Conservation (phyloP, 2,329 filamentous ascomycete species). For the Ceratocystis papillata region DNA sequence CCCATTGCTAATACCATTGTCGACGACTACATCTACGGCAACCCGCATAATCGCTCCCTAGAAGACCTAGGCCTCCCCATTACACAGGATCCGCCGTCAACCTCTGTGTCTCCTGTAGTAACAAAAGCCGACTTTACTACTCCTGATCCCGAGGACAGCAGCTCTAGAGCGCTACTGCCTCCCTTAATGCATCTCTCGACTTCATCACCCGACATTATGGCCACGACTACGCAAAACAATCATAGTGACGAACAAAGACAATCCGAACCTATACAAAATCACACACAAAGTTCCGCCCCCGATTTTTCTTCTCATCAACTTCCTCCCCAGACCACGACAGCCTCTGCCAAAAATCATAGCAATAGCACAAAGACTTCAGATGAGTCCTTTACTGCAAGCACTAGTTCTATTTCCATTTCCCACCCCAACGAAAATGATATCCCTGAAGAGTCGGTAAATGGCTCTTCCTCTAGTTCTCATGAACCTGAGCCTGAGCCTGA, state of each 20-base stretch:
- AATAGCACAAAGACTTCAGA: constrained; percentile 33
- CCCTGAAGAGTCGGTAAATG: constrained; percentile 31
- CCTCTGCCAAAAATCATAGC: background rate
- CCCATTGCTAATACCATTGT: background rate
- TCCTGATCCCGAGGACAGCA: background rate
- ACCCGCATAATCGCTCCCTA: constrained; percentile 1
- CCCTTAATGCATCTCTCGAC: background rate
- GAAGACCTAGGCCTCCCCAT: background rate
- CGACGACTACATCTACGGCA: constrained; percentile 25
- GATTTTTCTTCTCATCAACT: constrained; percentile 7
- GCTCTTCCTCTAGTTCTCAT: constrained; percentile 42
- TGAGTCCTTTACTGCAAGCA: constrained; percentile 46
- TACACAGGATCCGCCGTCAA: background rate
- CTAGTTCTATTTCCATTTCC: constrained; percentile 43
- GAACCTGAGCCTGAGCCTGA: constrained; percentile 35
- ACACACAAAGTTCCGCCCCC: background rate
- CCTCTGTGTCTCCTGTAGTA: background rate
- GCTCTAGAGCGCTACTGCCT: background rate
- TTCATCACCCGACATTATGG: constrained; percentile 5
- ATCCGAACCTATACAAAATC: background rate
- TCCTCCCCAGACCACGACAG: background rate
- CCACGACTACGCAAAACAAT: background rate
- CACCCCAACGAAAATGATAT: constrained; percentile 40
- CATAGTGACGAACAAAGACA: background rate
- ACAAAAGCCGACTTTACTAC: background rate